A percentile compares a stretch with the other conserved stretches of the same genome.
Conservation (phyloP, 139 green algal genomes). For the Chlorella sp. region DNA sequence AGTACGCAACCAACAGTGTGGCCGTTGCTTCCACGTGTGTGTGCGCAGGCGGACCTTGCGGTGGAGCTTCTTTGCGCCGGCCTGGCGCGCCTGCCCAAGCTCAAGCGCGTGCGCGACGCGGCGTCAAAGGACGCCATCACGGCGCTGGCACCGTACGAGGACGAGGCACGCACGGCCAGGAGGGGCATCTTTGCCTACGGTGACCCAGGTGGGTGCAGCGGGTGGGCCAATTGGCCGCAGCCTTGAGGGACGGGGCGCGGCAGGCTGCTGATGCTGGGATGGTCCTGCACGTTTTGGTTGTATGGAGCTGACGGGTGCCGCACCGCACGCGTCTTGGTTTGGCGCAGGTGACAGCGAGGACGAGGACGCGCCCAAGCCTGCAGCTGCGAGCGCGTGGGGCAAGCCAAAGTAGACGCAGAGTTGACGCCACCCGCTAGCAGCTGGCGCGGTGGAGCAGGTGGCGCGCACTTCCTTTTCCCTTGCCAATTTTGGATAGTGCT, state of each 20-base stretch:
- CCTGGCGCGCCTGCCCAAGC: constrained; percentile 44
- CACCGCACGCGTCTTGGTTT: not conserved
- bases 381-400: constrained; percentile 2
- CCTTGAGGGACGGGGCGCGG: no score
- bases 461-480: no score
- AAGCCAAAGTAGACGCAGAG: constrained; percentile 7
- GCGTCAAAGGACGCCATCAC: constrained; percentile 18
- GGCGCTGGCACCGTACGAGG: constrained; percentile 52
- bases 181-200: constrained; percentile 81
- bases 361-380: not conserved
- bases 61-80: constrained; percentile 42
- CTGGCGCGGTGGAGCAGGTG: no score
- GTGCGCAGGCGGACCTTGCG: constrained; percentile 21
- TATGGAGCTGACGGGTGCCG: not conserved
- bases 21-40: no score
- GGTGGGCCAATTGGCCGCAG: no score
- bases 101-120: constrained; percentile 31
- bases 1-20: no score
- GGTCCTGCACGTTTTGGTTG: no score
- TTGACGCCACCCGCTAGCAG: no score
- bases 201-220: constrained; percentile 72
- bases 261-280: no score
- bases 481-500: no score
- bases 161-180: constrained; percentile 54
- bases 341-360: constrained; percentile 10